Conservation (phyloP, 2,329 filamentous ascomycete species). For the Talaromyces verruculosus region DNA sequence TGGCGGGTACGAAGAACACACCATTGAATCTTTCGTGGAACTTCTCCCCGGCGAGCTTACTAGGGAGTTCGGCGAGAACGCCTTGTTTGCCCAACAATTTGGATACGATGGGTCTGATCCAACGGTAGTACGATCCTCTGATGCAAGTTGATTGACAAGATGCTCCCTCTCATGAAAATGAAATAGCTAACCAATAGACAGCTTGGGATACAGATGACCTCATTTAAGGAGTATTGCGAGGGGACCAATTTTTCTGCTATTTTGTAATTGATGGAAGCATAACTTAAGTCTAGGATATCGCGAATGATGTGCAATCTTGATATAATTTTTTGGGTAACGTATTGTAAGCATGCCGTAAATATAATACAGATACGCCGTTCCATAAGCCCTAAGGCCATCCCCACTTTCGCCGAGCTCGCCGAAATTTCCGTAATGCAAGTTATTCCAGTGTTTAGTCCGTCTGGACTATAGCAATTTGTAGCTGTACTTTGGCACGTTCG, state of each 20-base stretch:
- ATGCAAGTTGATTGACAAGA: not conserved
- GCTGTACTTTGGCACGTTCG: not conserved
- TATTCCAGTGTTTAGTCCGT: not conserved
- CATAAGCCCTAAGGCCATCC: not conserved
- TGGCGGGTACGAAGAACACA: conserved; percentile 3
- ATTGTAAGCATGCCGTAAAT: not conserved
- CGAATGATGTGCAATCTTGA: not conserved
- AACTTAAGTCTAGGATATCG: not conserved
- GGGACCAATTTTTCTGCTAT: conserved; percentile 9
- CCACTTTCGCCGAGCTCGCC: conserved; percentile 1
- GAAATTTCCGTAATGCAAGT: not conserved
- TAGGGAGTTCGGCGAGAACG: conserved; percentile 15
- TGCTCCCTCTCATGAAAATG: not conserved
- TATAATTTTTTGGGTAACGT: not conserved
- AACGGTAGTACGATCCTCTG: not conserved
- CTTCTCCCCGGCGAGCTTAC: not conserved
- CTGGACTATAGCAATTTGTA: not conserved
- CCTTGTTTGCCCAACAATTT: conserved; percentile 9
- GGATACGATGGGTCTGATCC: conserved; percentile 14
- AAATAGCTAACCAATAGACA: not conserved
- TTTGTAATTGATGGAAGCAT: not conserved
- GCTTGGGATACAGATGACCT: conserved; percentile 15
- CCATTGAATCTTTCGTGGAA: conserved; percentile 8
- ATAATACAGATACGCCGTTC: not conserved
- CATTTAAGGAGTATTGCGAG: conserved; percentile 9